Base-by-base conservation (phyloP, 345 rosid species). In the Microcos paniculata region DNA sequence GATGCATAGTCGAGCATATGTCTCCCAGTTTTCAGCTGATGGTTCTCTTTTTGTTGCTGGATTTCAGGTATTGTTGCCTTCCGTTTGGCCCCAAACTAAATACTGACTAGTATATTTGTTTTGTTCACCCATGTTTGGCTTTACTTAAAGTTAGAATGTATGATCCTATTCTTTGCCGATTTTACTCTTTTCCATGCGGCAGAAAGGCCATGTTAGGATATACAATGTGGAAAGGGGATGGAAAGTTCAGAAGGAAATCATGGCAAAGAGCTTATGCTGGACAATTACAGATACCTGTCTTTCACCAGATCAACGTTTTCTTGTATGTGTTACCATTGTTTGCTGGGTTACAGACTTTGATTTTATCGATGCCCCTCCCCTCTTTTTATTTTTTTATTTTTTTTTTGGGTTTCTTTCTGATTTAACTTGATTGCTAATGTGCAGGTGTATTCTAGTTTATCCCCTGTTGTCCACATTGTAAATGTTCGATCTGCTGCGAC, bases 401-500 rank as follows among this genome's bases (percentile, higher is more conserved):
- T 45, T 53, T 35, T 70, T 21, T 35, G 43, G 19, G 35, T 38
- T 38, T 30, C 58, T 51, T 48, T 53, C 18, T n/a, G n/a, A 35
- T 71, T 73, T 70, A 64, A 61, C 65, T n/a, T 78, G 30, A 19
- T 15, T 66, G 45, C 56, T 40, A 40, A 46, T 83, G 58, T 86
- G 84, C 88, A 90, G 94, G 94, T 85, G 70, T 90, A 90, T 83
- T 77, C 92, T 56, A 90, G 92, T 76, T 62, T 90, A 78, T 84
- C 85, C 58, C 78, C 90, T 45, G 61, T 88, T 68, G 94, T 86
- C 55, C 90, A 90, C 75, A 86, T 90, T 61, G 92, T 90, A 45
- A 77, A 86, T 82, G 79, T 88, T 74, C 80, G 80, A 58, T 87
- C 92, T 65, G 71, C 85, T 65, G 48, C 84, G 6, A 83, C 85